A percentile compares a stretch with the other conserved stretches of the same genome.
These are phyloP conservation scores for Phytophthora podocarpi DNA, from an alignment of 352 stramenopile genomes.

Conservation along the genomic window DNA sequence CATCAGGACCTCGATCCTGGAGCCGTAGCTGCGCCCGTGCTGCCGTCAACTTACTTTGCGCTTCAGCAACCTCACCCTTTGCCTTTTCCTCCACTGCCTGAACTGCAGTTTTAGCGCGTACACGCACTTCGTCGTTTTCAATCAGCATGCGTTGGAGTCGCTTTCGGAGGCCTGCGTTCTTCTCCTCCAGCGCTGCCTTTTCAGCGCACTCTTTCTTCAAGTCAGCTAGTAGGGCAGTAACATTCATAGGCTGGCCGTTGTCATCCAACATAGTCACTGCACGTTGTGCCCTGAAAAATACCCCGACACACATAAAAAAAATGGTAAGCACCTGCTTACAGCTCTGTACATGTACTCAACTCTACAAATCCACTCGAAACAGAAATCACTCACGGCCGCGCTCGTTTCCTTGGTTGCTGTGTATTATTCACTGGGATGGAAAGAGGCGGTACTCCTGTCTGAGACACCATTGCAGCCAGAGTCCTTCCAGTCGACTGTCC, in stretches of 20 bases:
- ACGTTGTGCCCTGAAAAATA: conserved; percentile 16
- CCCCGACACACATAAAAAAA: not conserved
- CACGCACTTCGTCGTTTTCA: conserved; percentile 72
- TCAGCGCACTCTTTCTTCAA: conserved; percentile 63
- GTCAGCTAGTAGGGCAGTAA: conserved; percentile 60
- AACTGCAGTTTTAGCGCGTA: conserved; percentile 55
- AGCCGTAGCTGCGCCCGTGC: conserved; percentile 61
- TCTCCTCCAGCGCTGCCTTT: conserved; percentile 59
- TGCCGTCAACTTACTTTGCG: conserved; percentile 45
- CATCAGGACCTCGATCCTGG: conserved; percentile 59
- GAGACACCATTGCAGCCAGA: not conserved
- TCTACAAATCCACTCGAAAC: not conserved
- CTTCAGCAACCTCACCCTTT: conserved; percentile 49
- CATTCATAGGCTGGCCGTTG: conserved; percentile 38
- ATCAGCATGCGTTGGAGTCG: conserved; percentile 81
- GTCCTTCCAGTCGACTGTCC: not conserved
- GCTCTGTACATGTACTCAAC: too few species aligned
- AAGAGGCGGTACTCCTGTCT: conserved; percentile 6
- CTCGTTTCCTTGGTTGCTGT: conserved; percentile 47
- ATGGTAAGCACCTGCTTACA: not conserved
- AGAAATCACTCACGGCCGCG: conserved; percentile 43
- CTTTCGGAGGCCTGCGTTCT: conserved; percentile 71
- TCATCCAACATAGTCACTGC: conserved; percentile 26
- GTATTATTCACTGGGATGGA: conserved; percentile 4
- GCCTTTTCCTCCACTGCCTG: conserved; percentile 55